phyloP scores from a whole-genome alignment of 1,139 yeast species.

The Yarrowia galli region DNA sequence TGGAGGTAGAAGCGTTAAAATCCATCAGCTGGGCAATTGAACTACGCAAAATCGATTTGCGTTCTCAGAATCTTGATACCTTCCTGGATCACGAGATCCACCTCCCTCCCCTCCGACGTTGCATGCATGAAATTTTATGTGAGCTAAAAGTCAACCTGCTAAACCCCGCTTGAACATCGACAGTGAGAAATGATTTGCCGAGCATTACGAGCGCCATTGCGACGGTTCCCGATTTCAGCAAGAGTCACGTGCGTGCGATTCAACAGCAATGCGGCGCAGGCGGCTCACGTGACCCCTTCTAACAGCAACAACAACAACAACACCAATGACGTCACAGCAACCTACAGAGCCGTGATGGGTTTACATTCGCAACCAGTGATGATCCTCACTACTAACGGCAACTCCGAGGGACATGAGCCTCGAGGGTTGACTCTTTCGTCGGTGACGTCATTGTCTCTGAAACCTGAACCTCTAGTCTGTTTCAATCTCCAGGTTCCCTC shows the following conservation, averaged over 20 bases:
- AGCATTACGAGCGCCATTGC: conserved; percentile 3
- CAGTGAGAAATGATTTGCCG: neutral
- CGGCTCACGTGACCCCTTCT: too few species aligned
- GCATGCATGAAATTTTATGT: neutral
- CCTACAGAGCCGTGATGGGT: conserved; percentile 36
- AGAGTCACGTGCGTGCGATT: neutral
- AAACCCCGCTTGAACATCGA: neutral
- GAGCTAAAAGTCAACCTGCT: neutral
- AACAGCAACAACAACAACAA: too few species aligned
- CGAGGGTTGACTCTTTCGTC: conserved; percentile 83
- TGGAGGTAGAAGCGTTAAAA: neutral
- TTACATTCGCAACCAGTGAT: conserved; percentile 43
- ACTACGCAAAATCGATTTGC: too few species aligned
- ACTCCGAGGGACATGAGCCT: conserved; percentile 42
- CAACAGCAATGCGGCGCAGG: neutral
- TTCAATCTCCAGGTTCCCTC: conserved; percentile 87
- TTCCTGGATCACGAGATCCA: too few species aligned
- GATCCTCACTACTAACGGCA: conserved; percentile 45
- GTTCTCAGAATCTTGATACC: neutral
- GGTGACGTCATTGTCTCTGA: conserved; percentile 75
- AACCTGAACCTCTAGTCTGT: conserved; percentile 76
- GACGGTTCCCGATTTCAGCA: too few species aligned
- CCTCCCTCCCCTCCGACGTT: neutral
- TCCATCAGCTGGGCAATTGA: too few species aligned
- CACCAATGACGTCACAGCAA: conserved; percentile 6